phyloP scores from a whole-genome alignment of 106 monocot species.

The Dioscorea dumetorum region DNA sequence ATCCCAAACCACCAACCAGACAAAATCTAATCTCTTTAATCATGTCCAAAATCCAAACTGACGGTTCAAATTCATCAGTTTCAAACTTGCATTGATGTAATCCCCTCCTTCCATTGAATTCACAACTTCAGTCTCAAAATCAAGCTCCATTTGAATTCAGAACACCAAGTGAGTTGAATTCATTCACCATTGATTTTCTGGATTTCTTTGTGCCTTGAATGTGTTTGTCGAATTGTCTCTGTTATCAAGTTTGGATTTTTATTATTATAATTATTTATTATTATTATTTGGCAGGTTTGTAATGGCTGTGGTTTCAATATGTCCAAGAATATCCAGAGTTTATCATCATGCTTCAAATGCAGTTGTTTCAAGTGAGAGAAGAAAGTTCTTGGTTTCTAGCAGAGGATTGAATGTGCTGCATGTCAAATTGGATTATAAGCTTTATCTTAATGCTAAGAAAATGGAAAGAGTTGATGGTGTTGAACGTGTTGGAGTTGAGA shows the following conservation, averaged over 20 bases:
- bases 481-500: constrained; percentile 1
- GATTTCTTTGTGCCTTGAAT: neutral
- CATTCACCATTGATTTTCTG: neutral
- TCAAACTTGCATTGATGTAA: neutral
- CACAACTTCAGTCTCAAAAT: neutral
- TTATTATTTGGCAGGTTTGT: neutral
- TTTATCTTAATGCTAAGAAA: constrained; percentile 1
- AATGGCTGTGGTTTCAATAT: constrained; percentile 15
- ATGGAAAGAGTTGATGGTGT: constrained; percentile 5
- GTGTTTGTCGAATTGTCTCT: neutral
- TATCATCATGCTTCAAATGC: neutral
- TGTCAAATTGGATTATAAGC: neutral
- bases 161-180: neutral
- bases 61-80: neutral
- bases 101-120: neutral
- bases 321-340: neutral
- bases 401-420: constrained; percentile 4
- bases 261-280: no score
- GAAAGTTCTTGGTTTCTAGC: constrained; percentile 3
- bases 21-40: neutral
- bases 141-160: neutral
- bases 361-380: constrained; percentile 2
- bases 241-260: neutral
- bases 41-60: neutral
- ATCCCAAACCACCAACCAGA: neutral